Conservation (phyloP, 306 rosid species). For the Acmispon strigosus region DNA sequence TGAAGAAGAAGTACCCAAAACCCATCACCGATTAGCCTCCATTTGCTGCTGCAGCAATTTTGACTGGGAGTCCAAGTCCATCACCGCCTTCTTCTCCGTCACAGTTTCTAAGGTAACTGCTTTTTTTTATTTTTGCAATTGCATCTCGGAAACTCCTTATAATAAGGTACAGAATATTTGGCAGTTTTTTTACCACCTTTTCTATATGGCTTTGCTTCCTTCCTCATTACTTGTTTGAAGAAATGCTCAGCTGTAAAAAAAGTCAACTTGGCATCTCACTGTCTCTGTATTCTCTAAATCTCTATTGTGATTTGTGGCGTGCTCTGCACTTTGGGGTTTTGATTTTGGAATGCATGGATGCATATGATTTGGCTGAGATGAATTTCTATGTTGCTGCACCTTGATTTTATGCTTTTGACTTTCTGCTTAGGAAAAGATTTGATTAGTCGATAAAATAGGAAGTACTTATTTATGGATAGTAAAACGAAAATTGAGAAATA, state of each 20-base stretch:
- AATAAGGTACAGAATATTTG: too few relatives aligned
- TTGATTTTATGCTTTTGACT: neutral
- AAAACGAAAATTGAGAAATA: too few relatives aligned
- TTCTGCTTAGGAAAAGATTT: neutral
- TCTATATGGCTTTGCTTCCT: neutral
- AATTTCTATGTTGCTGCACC: neutral
- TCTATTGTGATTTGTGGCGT: neutral
- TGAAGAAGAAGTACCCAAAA: neutral
- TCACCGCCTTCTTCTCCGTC: neutral
- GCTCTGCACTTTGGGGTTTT: neutral
- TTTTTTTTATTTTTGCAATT: neutral
- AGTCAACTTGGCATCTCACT: neutral
- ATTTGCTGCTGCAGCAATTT: neutral
- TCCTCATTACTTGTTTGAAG: constrained; percentile 11
- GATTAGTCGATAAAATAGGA: neutral
- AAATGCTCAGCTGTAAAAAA: constrained; percentile 12
- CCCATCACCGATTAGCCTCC: neutral
- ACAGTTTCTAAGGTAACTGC: constrained; percentile 10
- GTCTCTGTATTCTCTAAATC: neutral
- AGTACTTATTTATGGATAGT: neutral
- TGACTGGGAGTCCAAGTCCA: neutral
- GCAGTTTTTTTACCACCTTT: neutral
- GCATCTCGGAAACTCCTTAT: neutral
- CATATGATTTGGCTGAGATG: neutral
- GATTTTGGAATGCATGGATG: neutral